Percentiles rank a stretch among this genome's conserved stretches.
These are phyloP conservation scores for Penicillium janthinellum DNA, from an alignment of 2,329 filamentous ascomycete species.

Conservation along the genomic window DNA sequence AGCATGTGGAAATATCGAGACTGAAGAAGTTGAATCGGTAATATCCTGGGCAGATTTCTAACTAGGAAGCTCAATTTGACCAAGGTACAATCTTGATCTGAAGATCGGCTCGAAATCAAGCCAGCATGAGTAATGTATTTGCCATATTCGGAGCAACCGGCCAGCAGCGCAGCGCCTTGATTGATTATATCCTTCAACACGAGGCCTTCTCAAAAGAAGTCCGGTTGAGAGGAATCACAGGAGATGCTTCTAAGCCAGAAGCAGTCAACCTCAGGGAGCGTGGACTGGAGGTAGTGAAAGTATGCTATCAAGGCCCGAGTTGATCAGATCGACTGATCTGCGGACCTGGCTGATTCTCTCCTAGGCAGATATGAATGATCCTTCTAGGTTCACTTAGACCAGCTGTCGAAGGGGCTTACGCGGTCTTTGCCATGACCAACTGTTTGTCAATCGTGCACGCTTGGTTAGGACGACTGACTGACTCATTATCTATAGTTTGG, in stretches of 20 bases:
- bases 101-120: neutral
- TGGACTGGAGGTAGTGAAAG: neutral
- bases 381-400: neutral
- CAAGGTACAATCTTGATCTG: neutral
- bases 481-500: neutral
- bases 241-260: neutral
- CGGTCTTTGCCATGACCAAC: neutral
- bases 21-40: too few relatives aligned
- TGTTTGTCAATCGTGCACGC: neutral
- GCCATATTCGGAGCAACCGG: neutral
- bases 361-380: neutral
- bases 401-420: neutral
- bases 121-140: neutral
- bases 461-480: neutral
- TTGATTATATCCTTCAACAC: neutral
- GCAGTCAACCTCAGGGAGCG: neutral
- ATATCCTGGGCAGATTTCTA: too few relatives aligned
- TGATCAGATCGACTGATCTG: too few relatives aligned
- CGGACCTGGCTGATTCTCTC: neutral
- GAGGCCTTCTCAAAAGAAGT: neutral
- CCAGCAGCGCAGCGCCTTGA: neutral
- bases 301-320: neutral
- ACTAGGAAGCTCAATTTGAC: neutral
- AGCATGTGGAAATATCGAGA: too few relatives aligned
- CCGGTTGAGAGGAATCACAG: neutral